Evolutionary conservation across 106 monocot species (phyloP), one percentile per base, ranked within the genome.

Genomic region (Triglochin maritima): DNA sequence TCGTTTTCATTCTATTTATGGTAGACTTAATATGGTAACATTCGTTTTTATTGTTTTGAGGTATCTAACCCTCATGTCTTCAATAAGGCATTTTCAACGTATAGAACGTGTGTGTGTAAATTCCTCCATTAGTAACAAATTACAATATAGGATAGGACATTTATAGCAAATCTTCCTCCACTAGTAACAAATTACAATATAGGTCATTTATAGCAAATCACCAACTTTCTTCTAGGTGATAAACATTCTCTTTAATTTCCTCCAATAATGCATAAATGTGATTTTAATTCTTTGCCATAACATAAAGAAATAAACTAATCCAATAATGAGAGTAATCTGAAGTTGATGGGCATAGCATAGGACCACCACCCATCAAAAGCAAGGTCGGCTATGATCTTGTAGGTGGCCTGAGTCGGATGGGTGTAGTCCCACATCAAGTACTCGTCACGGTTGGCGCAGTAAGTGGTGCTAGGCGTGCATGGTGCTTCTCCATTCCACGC

Each of bases 371-470:
- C 29, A 29, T 29, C 29, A 29, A 29, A 29, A 29, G 45, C 46
- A 0, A 46, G 13, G 4, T 63, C 49, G 3, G 47, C 51, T 9
- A 56, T 9, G 4, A 68, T 9, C 44, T 9, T 46, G 68, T 68
- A 52, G 5, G 29, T 63, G 5, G 62, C 54, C 4, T 72, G 52
- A 4, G 62, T 72, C 9, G 63, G 72, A 14, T 72, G 72, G 0
- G 49, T 5, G 13, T 44, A 6, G 13, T 72, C 72, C 72, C 72
- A 72, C 41, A 62, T 53, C 9, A 72, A 13, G 63, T 72, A 72
- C 53, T 64, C 13, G 41, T 29, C 46, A 10, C 72, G 62, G 47
- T 63, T 44, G 4, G 46, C 8, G 44, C 72, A 72, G 44, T 44
- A 55, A 11, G 52, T 51, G 0, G 72, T 7, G 7, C 9, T 4